Evolutionary conservation across 148 eudicot genomes (phyloP).

Genomic region (Simmondsia chinensis): DNA sequence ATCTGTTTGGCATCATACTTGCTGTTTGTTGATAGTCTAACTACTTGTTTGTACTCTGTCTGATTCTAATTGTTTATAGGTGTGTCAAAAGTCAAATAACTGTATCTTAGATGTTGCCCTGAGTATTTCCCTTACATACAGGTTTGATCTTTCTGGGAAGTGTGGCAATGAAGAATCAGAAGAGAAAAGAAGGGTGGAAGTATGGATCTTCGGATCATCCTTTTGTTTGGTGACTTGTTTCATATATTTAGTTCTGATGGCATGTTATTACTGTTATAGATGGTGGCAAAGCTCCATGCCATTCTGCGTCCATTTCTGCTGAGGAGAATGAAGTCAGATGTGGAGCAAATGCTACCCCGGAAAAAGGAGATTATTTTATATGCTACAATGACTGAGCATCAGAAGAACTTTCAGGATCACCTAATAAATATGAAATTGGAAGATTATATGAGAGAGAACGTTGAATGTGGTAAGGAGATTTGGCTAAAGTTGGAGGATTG

Average conservation of each 20-base stretch:
- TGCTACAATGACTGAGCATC: slow-evolving; percentile 85
- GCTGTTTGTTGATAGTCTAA: no score
- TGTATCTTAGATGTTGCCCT: neutral
- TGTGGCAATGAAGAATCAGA: slow-evolving; percentile 66
- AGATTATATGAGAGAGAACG: slow-evolving; percentile 37
- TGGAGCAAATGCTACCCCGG: slow-evolving; percentile 74
- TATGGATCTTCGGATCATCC: slow-evolving; percentile 12
- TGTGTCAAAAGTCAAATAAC: no score
- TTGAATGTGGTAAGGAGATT: slow-evolving; percentile 40
- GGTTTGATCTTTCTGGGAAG: slow-evolving; percentile 90
- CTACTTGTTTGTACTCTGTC: neutral
- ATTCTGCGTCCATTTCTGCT: slow-evolving; percentile 94
- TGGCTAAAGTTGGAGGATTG: no score
- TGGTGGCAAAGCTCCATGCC: slow-evolving; percentile 87
- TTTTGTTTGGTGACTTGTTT: neutral
- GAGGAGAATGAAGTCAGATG: slow-evolving; percentile 87
- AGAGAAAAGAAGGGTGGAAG: slow-evolving; percentile 75
- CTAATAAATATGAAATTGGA: slow-evolving; percentile 62
- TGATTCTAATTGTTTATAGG: neutral
- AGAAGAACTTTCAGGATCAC: slow-evolving; percentile 76
- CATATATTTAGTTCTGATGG: neutral
- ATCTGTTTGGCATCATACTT: no score
- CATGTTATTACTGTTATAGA: slow-evolving; percentile 27
- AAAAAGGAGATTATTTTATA: slow-evolving; percentile 92
- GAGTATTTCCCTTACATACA: slow-evolving; percentile 10